phyloP scores from a whole-genome alignment of 2,329 filamentous ascomycete genomes.

The Fusarium hainanense region DNA sequence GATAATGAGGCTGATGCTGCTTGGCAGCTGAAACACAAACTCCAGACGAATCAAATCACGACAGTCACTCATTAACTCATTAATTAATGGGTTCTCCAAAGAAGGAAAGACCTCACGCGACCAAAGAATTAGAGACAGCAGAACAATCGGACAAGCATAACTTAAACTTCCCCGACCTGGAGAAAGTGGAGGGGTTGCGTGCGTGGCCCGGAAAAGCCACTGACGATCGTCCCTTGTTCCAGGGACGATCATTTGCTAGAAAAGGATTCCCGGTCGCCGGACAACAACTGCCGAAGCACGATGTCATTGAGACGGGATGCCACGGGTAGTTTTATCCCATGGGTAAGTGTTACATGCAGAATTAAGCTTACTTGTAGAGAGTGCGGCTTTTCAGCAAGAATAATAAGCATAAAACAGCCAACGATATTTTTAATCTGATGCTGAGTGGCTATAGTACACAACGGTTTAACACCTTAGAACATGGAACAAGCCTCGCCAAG shows the following conservation, averaged over 20 bases:
- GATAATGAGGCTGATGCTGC: constrained; percentile 33
- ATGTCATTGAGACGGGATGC: constrained; percentile 3
- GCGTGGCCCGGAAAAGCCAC: constrained; percentile 30
- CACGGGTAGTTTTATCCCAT: not conserved
- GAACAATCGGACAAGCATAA: constrained; percentile 21
- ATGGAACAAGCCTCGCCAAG: constrained; percentile 6
- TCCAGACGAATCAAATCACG: constrained; percentile 11
- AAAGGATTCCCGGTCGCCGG: not conserved
- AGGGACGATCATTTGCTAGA: not conserved
- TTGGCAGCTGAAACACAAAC: constrained; percentile 17
- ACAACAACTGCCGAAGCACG: constrained; percentile 11
- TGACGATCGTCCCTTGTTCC: constrained; percentile 11
- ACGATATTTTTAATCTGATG: not conserved
- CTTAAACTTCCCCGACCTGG: not conserved
- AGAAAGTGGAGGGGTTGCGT: constrained; percentile 19
- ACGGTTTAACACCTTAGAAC: not conserved
- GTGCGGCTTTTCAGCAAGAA: not conserved
- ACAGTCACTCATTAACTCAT: not conserved
- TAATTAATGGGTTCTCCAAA: not conserved
- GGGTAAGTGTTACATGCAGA: not conserved
- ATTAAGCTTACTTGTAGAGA: constrained; percentile 1
- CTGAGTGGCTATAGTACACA: not conserved
- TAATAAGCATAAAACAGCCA: constrained; percentile 23
- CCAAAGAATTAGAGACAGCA: not conserved
- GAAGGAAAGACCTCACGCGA: constrained; percentile 36